Evolutionary conservation across 2,329 filamentous ascomycete genomes (phyloP).

Genomic region (Leptodontidium sp.): DNA sequence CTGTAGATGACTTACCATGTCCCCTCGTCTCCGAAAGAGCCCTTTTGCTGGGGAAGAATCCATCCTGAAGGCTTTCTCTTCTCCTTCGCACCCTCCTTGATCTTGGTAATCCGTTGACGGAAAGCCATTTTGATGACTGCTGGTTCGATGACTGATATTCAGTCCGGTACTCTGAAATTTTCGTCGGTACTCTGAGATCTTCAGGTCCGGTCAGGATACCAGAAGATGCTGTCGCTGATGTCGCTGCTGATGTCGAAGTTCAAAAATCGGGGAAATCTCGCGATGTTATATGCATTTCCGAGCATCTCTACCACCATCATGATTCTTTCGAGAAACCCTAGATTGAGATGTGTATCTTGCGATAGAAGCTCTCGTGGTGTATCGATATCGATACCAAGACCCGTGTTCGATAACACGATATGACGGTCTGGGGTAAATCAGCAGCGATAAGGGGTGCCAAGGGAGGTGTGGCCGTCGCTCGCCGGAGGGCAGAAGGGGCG

Average conservation of each 20-base stretch:
- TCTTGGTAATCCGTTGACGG: conserved; percentile 42
- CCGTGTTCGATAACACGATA: conserved; percentile 28
- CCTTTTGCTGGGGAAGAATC: conserved; percentile 50
- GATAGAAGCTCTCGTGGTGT: conserved; percentile 32
- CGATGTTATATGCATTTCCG: conserved; percentile 37
- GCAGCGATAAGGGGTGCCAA: conserved; percentile 32
- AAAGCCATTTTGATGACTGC: conserved; percentile 25
- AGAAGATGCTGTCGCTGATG: background rate
- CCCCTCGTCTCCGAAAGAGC: conserved; percentile 51
- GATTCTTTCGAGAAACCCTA: background rate
- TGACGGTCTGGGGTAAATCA: conserved; percentile 25
- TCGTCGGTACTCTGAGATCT: background rate
- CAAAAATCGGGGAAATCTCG: conserved; percentile 20
- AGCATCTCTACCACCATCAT: conserved; percentile 19
- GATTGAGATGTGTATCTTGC: conserved; percentile 34
- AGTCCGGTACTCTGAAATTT: too few species aligned
- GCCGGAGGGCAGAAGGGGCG: conserved; percentile 31
- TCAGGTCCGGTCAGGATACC: background rate
- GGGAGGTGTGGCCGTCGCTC: conserved; percentile 29
- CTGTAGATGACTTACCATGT: conserved; percentile 39
- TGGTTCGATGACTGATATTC: background rate
- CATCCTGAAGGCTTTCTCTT: conserved; percentile 51
- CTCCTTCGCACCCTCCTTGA: conserved; percentile 46
- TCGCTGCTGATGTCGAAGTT: conserved; percentile 17
- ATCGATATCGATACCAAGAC: conserved; percentile 31